Conservation (phyloP, 805 yeast species). For the Allodekkera sacchari region DNA sequence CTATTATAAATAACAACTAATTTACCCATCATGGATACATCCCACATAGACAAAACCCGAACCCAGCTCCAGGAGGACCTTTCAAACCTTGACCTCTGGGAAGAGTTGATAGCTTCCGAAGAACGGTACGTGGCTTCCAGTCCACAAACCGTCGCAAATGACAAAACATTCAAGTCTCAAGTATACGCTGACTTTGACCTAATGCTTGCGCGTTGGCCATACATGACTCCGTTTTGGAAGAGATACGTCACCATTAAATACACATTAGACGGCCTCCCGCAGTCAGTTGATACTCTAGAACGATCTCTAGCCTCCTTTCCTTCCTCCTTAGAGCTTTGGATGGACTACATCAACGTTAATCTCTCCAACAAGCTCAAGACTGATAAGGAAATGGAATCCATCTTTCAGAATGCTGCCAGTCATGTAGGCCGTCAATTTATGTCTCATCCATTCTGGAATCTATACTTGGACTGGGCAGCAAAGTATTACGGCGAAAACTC, state of each 20-base stretch:
- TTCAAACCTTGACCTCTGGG: constrained; percentile 18
- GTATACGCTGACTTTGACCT: constrained; percentile 27
- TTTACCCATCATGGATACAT: too few species aligned
- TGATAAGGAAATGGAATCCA: constrained; percentile 25
- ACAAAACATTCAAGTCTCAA: constrained; percentile 9
- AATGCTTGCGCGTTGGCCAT: constrained; percentile 48
- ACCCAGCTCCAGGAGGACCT: constrained; percentile 16
- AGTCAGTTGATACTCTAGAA: constrained; percentile 38
- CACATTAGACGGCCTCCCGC: constrained; percentile 45
- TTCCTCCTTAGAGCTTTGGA: constrained; percentile 58
- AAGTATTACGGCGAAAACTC: constrained; percentile 25
- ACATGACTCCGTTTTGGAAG: constrained; percentile 56
- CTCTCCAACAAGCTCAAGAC: constrained; percentile 31
- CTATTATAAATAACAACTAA: too few species aligned
- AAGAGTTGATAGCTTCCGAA: constrained; percentile 15
- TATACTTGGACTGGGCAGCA: constrained; percentile 55
- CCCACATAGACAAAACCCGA: too few species aligned
- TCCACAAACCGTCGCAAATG: constrained; percentile 8
- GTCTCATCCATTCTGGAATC: constrained; percentile 80
- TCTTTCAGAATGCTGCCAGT: constrained; percentile 41
- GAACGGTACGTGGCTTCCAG: constrained; percentile 18
- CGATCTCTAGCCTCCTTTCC: constrained; percentile 44
- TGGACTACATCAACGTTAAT: constrained; percentile 51
- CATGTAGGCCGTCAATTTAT: constrained; percentile 64
- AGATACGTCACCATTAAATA: constrained; percentile 46